phyloP scores from a whole-genome alignment of 1,284 basidiomycete genomes.

The Ceratobasidium sp. region DNA sequence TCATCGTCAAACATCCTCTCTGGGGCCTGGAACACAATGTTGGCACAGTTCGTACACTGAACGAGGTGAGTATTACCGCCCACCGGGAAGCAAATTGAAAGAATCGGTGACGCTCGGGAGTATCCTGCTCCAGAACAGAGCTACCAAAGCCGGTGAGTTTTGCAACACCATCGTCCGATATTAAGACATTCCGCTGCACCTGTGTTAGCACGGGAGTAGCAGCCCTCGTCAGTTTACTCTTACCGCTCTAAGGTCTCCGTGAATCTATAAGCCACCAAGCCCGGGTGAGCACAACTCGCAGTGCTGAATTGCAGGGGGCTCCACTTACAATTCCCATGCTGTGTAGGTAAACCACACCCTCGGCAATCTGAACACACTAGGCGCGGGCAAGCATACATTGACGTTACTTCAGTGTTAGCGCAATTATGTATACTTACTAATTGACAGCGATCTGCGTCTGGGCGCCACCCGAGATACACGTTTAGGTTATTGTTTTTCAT shows the following conservation, averaged over 20 bases:
- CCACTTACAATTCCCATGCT: constrained; percentile 13
- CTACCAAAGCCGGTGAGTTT: constrained; percentile 29
- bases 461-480: neutral
- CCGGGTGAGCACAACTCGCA: neutral
- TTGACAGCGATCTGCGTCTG: constrained; percentile 13
- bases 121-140: constrained; percentile 11
- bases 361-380: constrained; percentile 19
- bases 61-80: constrained; percentile 1
- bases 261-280: constrained; percentile 6
- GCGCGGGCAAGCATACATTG: neutral
- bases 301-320: neutral
- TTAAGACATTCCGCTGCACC: constrained; percentile 23
- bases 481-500: constrained; percentile 11
- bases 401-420: neutral
- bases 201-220: too few relatives aligned
- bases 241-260: constrained; percentile 37
- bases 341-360: constrained; percentile 24
- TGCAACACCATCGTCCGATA: constrained; percentile 1
- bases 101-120: neutral
- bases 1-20: constrained; percentile 16
- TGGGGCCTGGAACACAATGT: constrained; percentile 8
- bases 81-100: constrained; percentile 29
- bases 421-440: neutral
- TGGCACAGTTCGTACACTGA: neutral
- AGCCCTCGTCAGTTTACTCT: neutral